Conservation (phyloP, 1,284 basidiomycete genomes). For the Leccinum subatratum region DNA sequence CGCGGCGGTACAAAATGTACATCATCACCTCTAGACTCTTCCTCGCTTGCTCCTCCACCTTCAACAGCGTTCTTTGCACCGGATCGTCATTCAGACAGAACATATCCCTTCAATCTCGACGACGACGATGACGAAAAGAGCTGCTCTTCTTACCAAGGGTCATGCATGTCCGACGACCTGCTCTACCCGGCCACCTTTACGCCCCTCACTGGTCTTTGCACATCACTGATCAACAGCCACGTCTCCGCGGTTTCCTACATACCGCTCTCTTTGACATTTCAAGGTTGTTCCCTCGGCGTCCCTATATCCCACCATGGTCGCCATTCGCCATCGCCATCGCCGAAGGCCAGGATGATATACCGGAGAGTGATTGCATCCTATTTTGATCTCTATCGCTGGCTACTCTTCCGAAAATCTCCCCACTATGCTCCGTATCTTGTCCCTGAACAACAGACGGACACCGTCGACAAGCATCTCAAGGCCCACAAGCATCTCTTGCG, state of each 20-base stretch:
- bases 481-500: constrained; percentile 51
- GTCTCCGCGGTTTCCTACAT: constrained; percentile 44
- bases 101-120: constrained; percentile 34
- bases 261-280: constrained; percentile 44
- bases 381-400: constrained; percentile 40
- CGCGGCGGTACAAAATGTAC: constrained; percentile 46
- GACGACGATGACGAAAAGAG: constrained; percentile 24
- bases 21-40: constrained; percentile 7
- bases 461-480: constrained; percentile 41
- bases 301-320: constrained; percentile 42
- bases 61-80: constrained; percentile 20
- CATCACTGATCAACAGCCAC: constrained; percentile 38
- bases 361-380: constrained; percentile 39
- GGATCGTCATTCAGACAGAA: constrained; percentile 9
- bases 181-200: constrained; percentile 33
- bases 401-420: constrained; percentile 48
- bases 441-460: constrained; percentile 33
- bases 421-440: constrained; percentile 50
- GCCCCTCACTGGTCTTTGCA: constrained; percentile 49
- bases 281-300: constrained; percentile 42
- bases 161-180: constrained; percentile 24
- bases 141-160: constrained; percentile 27
- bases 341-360: constrained; percentile 29
- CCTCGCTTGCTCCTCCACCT: neutral
- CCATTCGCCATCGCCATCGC: too few relatives aligned